phyloP scores from a whole-genome alignment of 179 eudicot species.

The Beta macrorhiza region DNA sequence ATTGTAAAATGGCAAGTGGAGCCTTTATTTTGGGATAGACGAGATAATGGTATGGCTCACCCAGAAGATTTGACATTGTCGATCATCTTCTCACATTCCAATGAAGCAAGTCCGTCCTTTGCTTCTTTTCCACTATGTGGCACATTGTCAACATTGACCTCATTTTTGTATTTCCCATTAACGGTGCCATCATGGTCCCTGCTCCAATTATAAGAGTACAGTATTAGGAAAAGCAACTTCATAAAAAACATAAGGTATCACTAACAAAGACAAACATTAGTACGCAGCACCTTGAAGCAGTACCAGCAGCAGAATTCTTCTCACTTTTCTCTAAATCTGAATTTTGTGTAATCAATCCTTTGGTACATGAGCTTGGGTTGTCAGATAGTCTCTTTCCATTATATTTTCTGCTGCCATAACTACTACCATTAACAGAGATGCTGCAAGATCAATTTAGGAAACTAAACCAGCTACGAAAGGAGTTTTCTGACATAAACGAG shows the following conservation, averaged over 20 bases:
- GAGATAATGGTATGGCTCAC: slow-evolving; percentile 23
- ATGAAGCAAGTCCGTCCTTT: slow-evolving; percentile 18
- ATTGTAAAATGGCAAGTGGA: background rate
- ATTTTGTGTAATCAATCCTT: slow-evolving; percentile 24
- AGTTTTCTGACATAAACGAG: background rate
- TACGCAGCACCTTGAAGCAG: slow-evolving; percentile 37
- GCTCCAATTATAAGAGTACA: slow-evolving; percentile 1
- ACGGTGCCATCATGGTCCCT: slow-evolving; percentile 19
- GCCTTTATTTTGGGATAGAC: background rate
- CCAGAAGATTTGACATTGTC: slow-evolving; percentile 27
- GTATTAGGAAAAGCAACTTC: background rate
- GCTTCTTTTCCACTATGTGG: slow-evolving; percentile 21
- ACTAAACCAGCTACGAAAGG: slow-evolving; percentile 10
- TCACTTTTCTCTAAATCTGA: slow-evolving; percentile 24
- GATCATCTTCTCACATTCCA: slow-evolving; percentile 25
- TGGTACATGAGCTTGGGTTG: slow-evolving; percentile 30
- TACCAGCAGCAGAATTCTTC: slow-evolving; percentile 27
- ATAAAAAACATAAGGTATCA: background rate
- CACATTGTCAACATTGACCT: slow-evolving; percentile 12
- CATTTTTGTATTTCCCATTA: slow-evolving; percentile 17
- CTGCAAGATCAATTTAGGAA: background rate
- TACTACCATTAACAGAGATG: slow-evolving; percentile 28
- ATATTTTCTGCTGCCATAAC: slow-evolving; percentile 25
- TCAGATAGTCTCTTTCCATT: slow-evolving; percentile 28
- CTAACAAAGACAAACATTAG: background rate